Percentiles rank a stretch among this genome's conserved stretches.
These are phyloP conservation scores for Torrubiella hemipterigena DNA, from an alignment of 2,329 filamentous ascomycete genomes.

Conservation along the genomic window DNA sequence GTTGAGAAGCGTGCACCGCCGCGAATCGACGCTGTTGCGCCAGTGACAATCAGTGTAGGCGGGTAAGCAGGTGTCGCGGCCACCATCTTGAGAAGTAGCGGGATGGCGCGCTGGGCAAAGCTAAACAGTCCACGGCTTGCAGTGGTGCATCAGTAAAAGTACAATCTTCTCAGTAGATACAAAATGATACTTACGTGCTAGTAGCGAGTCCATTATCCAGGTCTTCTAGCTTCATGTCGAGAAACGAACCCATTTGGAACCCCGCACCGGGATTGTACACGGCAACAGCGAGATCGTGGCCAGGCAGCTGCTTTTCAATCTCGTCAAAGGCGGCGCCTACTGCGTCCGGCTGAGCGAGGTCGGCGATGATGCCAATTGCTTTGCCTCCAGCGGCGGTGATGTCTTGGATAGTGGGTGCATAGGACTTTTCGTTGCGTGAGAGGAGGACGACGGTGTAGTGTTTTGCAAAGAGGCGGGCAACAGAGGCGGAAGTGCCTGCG, in stretches of 20 bases:
- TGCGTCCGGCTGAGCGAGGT: conserved; percentile 25
- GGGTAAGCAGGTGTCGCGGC: conserved; percentile 42
- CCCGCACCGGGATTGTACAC: conserved; percentile 56
- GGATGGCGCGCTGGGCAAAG: conserved; percentile 62
- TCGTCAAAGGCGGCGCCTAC: conserved; percentile 48
- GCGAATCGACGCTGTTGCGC: conserved; percentile 69
- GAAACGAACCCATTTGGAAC: conserved; percentile 42
- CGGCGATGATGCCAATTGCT: conserved; percentile 56
- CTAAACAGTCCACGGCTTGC: conserved; percentile 55
- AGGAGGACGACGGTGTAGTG: conserved; percentile 64
- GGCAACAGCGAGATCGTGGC: conserved; percentile 46
- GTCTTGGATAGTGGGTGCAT: conserved; percentile 52
- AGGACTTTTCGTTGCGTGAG: conserved; percentile 55
- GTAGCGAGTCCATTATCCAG: conserved; percentile 31
- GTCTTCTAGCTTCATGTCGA: conserved; percentile 40
- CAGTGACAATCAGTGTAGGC: conserved; percentile 74
- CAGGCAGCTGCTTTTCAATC: conserved; percentile 47
- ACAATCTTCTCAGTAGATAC: background rate
- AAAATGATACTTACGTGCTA: conserved; percentile 32
- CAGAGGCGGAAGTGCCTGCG: conserved; percentile 45
- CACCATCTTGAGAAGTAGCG: conserved; percentile 54
- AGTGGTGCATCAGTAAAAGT: conserved; percentile 1
- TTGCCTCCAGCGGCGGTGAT: conserved; percentile 56
- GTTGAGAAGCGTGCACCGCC: conserved; percentile 56
- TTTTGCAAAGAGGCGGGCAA: conserved; percentile 47